Evolutionary conservation across 2,329 filamentous ascomycete species (phyloP).

Genomic region (Arthrobotrys conoides): DNA sequence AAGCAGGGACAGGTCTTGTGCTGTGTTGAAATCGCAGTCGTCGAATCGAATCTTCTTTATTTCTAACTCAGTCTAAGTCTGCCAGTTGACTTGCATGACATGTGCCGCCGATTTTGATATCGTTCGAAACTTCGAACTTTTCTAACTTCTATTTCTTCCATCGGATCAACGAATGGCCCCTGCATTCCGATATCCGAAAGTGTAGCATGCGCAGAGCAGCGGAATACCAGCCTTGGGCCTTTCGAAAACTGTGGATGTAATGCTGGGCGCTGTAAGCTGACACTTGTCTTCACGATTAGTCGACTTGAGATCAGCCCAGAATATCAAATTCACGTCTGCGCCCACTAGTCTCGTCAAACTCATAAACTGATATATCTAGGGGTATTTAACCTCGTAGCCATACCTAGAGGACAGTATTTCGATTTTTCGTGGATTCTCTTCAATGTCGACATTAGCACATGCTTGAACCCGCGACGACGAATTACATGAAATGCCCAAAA

Average conservation of each 20-base stretch:
- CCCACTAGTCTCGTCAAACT: neutral
- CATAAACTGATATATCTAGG: neutral
- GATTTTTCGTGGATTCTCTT: neutral
- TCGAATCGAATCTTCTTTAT: constrained; percentile 10
- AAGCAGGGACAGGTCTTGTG: neutral
- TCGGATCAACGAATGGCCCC: constrained; percentile 16
- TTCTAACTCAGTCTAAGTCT: neutral
- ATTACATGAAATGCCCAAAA: constrained; percentile 30
- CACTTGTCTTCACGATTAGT: constrained; percentile 16
- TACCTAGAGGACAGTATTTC: neutral
- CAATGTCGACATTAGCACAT: neutral
- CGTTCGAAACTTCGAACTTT: constrained; percentile 24
- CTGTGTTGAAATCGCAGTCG: constrained; percentile 26
- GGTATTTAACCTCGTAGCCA: neutral
- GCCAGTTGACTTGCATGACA: neutral
- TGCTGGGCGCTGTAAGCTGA: constrained; percentile 19
- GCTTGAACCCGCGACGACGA: neutral
- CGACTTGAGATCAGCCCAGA: neutral
- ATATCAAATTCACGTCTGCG: constrained; percentile 18
- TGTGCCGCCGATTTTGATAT: constrained; percentile 30
- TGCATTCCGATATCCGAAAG: neutral
- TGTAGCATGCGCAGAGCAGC: neutral
- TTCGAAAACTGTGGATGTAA: neutral
- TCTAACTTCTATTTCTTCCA: constrained; percentile 35
- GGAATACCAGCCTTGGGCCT: neutral